Evolutionary conservation across 2,329 filamentous ascomycete genomes (phyloP), one percentile per base, ranked within the genome.

Genomic region (Ophiocordyceps camponoti-saundersi): DNA sequence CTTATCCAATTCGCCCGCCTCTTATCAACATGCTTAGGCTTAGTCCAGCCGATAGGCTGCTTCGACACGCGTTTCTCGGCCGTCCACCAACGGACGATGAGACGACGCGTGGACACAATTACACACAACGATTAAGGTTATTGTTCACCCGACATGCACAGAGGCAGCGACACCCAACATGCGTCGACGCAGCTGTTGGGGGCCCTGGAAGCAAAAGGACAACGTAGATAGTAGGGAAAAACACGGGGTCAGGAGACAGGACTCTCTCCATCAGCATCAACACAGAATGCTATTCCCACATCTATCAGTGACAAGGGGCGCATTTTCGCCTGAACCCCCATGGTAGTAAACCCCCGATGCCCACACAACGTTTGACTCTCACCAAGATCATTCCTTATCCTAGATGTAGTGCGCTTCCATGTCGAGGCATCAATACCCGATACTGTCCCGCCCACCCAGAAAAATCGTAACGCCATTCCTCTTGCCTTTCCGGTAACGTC

Each of bases 211-310:
- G n/a, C n/a, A n/a, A n/a, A n/a, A n/a, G n/a, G n/a, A n/a, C n/a
- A n/a, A 12, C 12, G 18, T 11, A 21, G 12, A 23, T 16, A 20
- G 3, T 6, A 43, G 22, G n/a, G 5, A 16, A 42, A 22, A 42
- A 44, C n/a, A n/a, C n/a, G 30, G 7, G 26, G 26, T 5, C 26
- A 11, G 26, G 26, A 29, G 26, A 2, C 10, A 49, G 46, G 30
- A 52, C 48, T 49, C 49, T 48, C 50, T 50, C 39, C 48, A 29
- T 29, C 26, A 26, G 4, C 43, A 43, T 46, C 47, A 30, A 50
- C 40, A 40, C 51, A 47, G 48, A 46, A 51, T 50, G 49, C 47
- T 48, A 42, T 41, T 50, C 46, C 48, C 52, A 50, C 47, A 47
- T 54, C 49, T 50, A 53, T 47, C 50, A 42, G 46, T 46, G 46